These are phyloP conservation scores for Podaxis sp. DNA, from an alignment of 768 basidiomycete genomes.

Conservation along the genomic window DNA sequence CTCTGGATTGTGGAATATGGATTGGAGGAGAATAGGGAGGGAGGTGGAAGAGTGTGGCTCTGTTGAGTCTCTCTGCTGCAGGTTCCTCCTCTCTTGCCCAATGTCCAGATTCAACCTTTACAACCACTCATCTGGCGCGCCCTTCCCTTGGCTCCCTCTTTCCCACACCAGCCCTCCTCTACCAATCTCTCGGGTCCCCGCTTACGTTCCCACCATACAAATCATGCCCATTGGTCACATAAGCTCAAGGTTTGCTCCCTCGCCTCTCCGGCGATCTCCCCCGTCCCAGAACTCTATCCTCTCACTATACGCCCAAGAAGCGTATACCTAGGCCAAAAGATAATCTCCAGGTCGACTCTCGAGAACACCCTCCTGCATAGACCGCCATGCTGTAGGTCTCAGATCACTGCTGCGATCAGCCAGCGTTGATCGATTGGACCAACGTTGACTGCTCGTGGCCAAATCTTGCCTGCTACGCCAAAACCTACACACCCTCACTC, in stretches of 20 bases:
- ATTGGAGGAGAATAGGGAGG: not conserved
- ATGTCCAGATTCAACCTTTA: not conserved
- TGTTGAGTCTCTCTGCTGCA: not conserved
- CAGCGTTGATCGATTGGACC: not conserved
- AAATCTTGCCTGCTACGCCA: not conserved
- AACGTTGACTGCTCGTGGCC: conserved; percentile 4
- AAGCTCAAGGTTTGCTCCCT: conserved; percentile 8
- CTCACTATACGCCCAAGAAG: not conserved
- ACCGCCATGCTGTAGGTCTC: not conserved
- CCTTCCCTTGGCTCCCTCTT: not conserved
- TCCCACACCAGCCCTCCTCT: not conserved
- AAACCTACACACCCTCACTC: not conserved
- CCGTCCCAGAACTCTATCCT: not conserved
- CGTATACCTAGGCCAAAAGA: no score
- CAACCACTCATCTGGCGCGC: not conserved
- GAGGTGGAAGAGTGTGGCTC: not conserved
- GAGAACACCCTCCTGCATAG: not conserved
- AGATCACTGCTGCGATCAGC: not conserved
- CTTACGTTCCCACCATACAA: not conserved
- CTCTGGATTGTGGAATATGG: not conserved
- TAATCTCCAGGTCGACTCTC: not conserved
- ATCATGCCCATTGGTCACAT: not conserved
- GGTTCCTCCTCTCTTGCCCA: not conserved
- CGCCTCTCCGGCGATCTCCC: not conserved
- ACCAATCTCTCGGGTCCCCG: conserved; percentile 1